Base-by-base conservation (phyloP, 345 rosid genomes). In the Angophora floribunda region DNA sequence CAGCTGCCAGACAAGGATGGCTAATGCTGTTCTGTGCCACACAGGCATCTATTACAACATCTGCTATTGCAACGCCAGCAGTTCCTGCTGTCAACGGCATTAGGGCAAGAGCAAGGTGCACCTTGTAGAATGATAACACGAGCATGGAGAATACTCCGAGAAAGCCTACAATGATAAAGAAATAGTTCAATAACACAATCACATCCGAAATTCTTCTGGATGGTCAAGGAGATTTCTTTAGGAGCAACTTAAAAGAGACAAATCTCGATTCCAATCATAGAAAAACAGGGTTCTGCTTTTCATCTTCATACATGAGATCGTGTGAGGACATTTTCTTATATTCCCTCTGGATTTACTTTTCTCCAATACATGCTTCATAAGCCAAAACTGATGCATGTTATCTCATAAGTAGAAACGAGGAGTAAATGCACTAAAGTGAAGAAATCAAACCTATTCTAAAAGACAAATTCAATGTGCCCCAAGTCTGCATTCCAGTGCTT, bases 21-120 rank as follows among this genome's bases (percentile, higher is more conserved):
- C 89, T 93, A 70, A 93, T 93, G 53, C 94, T 93, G 89, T 93
- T 93, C 70, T 95, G 94, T 45, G 96, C 91, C 22, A 95, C 96
- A 89, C 96, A 95, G 28, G 97, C 97, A 93, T 95, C 97, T 45
- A 96, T 93, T 13, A 97, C 90, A 85, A 96, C 98, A 90, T 95
- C 97, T 51, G 96, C 96, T 88, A 95, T 92, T 55, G 98, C 96
- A 67, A 92, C 92, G 21, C 95, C 93, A 86, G 96, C 95, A 93
- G 94, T 94, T 91, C 87, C 95, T 17, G 93, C 92, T 85, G 90
- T 90, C 87, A 95, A 91, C 57, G 89, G 91, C 21, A 93, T 86
- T 90, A 95, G 79, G 79, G 96, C 96, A 52, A 92, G 88, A 24
- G 86, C 92, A 89, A 96, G 94, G 86, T 90, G 91, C 91, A 94